Evolutionary conservation across 495 filamentous ascomycete genomes (phyloP).

Genomic region (Penicillium cataractarum): DNA sequence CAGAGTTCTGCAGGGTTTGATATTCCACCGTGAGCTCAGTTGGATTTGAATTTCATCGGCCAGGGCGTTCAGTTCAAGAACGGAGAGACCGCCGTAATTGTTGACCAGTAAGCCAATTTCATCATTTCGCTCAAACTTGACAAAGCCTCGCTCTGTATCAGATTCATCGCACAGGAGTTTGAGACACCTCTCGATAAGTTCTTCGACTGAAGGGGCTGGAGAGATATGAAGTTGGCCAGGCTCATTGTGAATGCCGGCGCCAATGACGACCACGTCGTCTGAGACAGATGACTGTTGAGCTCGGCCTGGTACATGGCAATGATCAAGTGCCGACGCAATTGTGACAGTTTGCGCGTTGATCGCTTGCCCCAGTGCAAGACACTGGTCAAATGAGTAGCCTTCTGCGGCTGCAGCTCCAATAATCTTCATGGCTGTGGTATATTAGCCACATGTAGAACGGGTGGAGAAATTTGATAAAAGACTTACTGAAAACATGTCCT

Average conservation of each 20-base stretch:
- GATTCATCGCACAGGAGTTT: conserved; percentile 12
- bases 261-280: conserved; percentile 13
- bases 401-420: conserved; percentile 17
- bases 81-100: conserved; percentile 18
- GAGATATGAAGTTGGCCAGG: conserved; percentile 16
- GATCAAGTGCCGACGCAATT: conserved; percentile 21
- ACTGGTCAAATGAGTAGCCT: conserved; percentile 17
- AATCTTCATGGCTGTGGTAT: conserved; percentile 17
- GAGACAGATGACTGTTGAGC: conserved; percentile 12
- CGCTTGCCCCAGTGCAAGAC: conserved; percentile 12
- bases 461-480: neutral
- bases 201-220: conserved; percentile 13
- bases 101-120: conserved; percentile 18
- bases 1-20: conserved; percentile 12
- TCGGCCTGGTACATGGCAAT: conserved; percentile 17
- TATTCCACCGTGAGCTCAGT: conserved; percentile 12
- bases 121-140: conserved; percentile 12
- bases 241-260: conserved; percentile 24
- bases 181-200: conserved; percentile 12
- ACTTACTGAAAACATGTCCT: conserved; percentile 18
- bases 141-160: conserved; percentile 18
- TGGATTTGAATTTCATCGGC: conserved; percentile 9
- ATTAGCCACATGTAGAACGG: neutral
- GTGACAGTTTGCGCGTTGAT: conserved; percentile 19
- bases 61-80: conserved; percentile 18